Conservation (phyloP, 2,329 filamentous ascomycete genomes). For the Colletotrichum lindemuthianum region DNA sequence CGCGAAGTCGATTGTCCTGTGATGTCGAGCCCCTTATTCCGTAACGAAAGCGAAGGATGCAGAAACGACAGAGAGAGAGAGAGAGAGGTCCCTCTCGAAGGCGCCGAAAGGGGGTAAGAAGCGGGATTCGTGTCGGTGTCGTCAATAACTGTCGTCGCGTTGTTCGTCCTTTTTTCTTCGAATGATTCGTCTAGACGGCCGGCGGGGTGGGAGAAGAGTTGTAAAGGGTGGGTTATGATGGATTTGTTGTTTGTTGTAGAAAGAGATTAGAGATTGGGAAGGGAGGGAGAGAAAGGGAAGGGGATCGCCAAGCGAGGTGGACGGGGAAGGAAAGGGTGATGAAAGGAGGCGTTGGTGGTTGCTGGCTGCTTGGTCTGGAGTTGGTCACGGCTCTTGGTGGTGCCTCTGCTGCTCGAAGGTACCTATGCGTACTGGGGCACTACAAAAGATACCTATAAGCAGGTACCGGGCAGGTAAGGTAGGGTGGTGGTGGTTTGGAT, state of each 20-base stretch:
- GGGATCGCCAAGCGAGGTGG: constrained; percentile 31
- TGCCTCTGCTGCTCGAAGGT: neutral
- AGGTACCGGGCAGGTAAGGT: neutral
- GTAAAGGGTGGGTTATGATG: constrained; percentile 22
- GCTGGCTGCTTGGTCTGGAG: neutral
- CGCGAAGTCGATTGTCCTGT: constrained; percentile 8
- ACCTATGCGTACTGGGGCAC: no score
- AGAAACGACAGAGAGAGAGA: constrained; percentile 5
- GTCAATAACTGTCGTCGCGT: constrained; percentile 12
- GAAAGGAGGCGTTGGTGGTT: constrained; percentile 30
- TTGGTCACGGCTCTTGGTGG: neutral
- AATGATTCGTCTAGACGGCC: constrained; percentile 15
- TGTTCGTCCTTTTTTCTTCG: neutral
- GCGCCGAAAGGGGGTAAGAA: constrained; percentile 16
- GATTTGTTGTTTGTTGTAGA: constrained; percentile 25
- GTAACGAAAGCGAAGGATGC: constrained; percentile 12
- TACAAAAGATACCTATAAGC: no score
- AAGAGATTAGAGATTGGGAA: constrained; percentile 27
- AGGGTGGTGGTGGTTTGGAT: constrained; percentile 1
- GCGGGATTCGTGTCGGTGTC: constrained; percentile 20
- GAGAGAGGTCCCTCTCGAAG: constrained; percentile 27
- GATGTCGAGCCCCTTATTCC: neutral
- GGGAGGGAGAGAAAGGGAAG: constrained; percentile 28
- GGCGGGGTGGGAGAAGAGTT: constrained; percentile 10
- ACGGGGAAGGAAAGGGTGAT: constrained; percentile 31